A percentile compares a stretch with the other conserved stretches of the same genome.
phyloP scores from a whole-genome alignment of 805 yeast genomes.

The Starmerella asiatica region DNA sequence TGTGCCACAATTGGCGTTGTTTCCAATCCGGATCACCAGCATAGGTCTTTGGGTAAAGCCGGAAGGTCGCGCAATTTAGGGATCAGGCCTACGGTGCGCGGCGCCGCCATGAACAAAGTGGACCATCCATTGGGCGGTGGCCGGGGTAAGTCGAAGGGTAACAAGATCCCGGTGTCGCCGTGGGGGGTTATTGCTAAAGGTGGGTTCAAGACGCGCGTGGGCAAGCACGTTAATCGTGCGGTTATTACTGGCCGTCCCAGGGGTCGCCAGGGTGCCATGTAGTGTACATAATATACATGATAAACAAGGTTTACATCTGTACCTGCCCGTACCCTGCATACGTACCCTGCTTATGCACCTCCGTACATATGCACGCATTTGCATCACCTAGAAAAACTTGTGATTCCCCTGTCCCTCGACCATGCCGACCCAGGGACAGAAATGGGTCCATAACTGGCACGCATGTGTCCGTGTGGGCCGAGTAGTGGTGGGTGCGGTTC shows the following conservation, averaged over 20 bases:
- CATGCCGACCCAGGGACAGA: slow-evolving; percentile 63
- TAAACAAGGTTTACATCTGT: too few species aligned
- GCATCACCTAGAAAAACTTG: slow-evolving; percentile 43
- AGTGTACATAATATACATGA: slow-evolving; percentile 1
- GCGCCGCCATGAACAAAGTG: slow-evolving; percentile 93
- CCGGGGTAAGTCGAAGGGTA: slow-evolving; percentile 96
- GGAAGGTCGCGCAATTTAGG: slow-evolving; percentile 90
- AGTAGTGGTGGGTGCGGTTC: slow-evolving; percentile 60
- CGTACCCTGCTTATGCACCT: too few species aligned
- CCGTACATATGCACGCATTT: too few species aligned
- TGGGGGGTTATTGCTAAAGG: slow-evolving; percentile 93
- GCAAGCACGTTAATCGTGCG: slow-evolving; percentile 69
- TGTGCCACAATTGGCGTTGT: slow-evolving; percentile 91
- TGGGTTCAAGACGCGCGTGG: slow-evolving; percentile 84
- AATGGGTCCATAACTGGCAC: slow-evolving; percentile 73
- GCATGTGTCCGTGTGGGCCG: slow-evolving; percentile 41
- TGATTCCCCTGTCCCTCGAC: slow-evolving; percentile 60
- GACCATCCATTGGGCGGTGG: slow-evolving; percentile 99
- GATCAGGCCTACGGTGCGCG: slow-evolving; percentile 88
- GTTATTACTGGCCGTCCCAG: slow-evolving; percentile 88
- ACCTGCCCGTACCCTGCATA: too few species aligned
- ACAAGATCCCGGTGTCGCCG: slow-evolving; percentile 84
- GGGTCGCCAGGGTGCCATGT: slow-evolving; percentile 34
- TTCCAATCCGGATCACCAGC: slow-evolving; percentile 85
- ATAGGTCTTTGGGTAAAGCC: slow-evolving; percentile 84